Conservation (phyloP, 23 red algal species). For the Gracilaria gracilis region DNA sequence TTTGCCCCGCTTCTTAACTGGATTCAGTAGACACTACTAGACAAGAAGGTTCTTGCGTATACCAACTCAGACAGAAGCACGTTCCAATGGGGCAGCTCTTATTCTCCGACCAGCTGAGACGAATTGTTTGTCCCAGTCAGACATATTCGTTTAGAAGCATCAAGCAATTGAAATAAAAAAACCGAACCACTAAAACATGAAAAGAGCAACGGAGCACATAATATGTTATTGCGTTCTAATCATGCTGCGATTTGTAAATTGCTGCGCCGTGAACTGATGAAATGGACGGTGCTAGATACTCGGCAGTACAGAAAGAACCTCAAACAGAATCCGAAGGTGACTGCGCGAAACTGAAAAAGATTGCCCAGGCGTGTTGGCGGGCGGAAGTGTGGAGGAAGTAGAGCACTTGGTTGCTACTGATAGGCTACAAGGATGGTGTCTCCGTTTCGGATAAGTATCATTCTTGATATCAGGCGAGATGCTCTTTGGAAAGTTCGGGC, state of each 20-base stretch:
- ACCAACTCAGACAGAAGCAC: neutral
- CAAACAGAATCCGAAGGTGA: neutral
- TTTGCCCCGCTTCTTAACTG: neutral
- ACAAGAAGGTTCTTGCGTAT: neutral
- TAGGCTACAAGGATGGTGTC: conserved; percentile 25
- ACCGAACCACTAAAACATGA: neutral
- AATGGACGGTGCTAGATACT: neutral
- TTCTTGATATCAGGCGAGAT: conserved; percentile 36
- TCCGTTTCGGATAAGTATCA: conserved; percentile 27
- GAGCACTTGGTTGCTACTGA: neutral
- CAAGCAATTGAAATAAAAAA: neutral
- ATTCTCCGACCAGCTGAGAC: neutral
- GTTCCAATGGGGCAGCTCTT: neutral
- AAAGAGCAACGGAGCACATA: neutral
- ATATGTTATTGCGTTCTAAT: neutral
- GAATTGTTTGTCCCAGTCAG: neutral
- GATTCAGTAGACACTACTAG: neutral
- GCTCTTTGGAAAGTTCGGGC: conserved; percentile 53
- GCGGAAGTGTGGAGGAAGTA: neutral
- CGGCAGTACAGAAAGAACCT: neutral
- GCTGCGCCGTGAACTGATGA: neutral
- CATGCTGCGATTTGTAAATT: neutral
- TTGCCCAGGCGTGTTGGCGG: neutral
- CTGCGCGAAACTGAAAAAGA: neutral
- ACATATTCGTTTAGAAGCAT: neutral